These are phyloP conservation scores for Daldinia vernicosa DNA, from an alignment of 495 filamentous ascomycete species.

Conservation along the genomic window DNA sequence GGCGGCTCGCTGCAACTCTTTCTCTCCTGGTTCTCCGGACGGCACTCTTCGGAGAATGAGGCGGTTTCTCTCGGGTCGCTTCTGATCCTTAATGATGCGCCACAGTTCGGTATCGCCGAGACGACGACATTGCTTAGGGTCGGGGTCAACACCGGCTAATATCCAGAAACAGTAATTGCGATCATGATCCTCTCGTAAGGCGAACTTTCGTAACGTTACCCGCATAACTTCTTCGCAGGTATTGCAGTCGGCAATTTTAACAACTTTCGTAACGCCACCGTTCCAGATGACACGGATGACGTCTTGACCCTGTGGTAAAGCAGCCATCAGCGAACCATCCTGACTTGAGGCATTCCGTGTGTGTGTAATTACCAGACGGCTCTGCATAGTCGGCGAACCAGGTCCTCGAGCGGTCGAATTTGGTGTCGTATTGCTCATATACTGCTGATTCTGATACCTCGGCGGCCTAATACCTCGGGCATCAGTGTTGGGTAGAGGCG, in stretches of 20 bases:
- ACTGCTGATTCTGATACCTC: slow-evolving; percentile 53
- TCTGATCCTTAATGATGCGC: slow-evolving; percentile 79
- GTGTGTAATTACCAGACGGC: slow-evolving; percentile 60
- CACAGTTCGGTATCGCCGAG: slow-evolving; percentile 86
- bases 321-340: slow-evolving; percentile 82
- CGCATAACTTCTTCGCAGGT: slow-evolving; percentile 90
- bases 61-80: slow-evolving; percentile 81
- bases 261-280: slow-evolving; percentile 87
- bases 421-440: slow-evolving; percentile 45
- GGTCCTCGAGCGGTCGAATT: slow-evolving; percentile 48
- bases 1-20: slow-evolving; percentile 83
- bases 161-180: slow-evolving; percentile 85
- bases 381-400: slow-evolving; percentile 53
- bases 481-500: slow-evolving; percentile 70
- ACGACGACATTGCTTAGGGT: slow-evolving; percentile 77
- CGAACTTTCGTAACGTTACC: slow-evolving; percentile 83
- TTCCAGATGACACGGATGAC: slow-evolving; percentile 92
- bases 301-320: slow-evolving; percentile 78
- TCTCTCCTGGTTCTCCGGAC: slow-evolving; percentile 80
- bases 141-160: slow-evolving; percentile 82
- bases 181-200: slow-evolving; percentile 76
- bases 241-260: slow-evolving; percentile 87
- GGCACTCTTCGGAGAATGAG: slow-evolving; percentile 91
- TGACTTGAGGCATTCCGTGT: slow-evolving; percentile 74
- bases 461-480: slow-evolving; percentile 52